Base-by-base conservation (phyloP, 2,329 filamentous ascomycete species). In the Alternaria sp. region DNA sequence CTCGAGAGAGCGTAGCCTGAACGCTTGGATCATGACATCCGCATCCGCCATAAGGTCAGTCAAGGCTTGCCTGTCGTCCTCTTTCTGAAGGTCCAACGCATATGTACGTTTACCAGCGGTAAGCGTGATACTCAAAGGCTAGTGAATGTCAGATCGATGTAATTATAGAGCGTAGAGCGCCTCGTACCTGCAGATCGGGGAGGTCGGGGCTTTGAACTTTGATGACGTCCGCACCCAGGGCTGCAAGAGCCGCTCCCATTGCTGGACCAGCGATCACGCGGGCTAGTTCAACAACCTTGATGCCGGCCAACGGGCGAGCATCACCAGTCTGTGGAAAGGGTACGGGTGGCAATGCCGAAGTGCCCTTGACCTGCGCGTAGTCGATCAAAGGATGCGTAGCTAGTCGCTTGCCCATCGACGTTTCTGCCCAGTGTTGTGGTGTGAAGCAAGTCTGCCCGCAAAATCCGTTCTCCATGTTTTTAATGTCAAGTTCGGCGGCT, bases 21-120 rank as follows among this genome's bases (percentile, higher is more conserved):
- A 87, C 12, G 85, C 85, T 56, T 86, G 81, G 30, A 87, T 68
- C 57, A 87, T 81, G 51, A 86, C 81, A 65, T 88, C 86, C 4
- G 81, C 84, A 4, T 84, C 82, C 6, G 67, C 67, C 17, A 87
- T 67, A 1, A 86, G 78, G 3, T 72, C 67, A 6, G 72, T 71
- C 1, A 85, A 68, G 5, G 80, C 70, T 3, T 70, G 67, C 28
- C 73, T 74, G 17, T 67, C 67, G 6, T 49, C 49, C 8, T 45
- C 36, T 4, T 57, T 54, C 7, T 57, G 23, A 21, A 82, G 82
- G 36, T 69, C 63, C 15, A 87, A 78, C 65, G 28, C 87, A 82
- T 8, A 87, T 70, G 10, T 69, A 67, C 5, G 77, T 73, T 5
- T 81, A 81, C 64, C 79, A 76, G 68, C 84, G 83, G 23, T 83